phyloP scores from a whole-genome alignment of 768 basidiomycete species.

The Rhizopogon rudus region DNA sequence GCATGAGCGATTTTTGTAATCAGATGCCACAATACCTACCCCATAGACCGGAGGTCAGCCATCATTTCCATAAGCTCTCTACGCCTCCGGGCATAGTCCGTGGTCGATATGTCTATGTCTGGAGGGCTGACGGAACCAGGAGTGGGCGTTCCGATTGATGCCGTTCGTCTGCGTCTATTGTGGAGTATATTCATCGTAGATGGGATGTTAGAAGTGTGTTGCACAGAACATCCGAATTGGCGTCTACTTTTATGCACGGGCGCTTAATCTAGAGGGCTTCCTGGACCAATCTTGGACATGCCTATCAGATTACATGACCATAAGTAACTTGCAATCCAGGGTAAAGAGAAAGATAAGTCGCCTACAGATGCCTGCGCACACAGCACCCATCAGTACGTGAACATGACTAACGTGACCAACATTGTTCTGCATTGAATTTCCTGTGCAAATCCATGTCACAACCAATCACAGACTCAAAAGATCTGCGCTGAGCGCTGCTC shows the following conservation, averaged over 20 bases:
- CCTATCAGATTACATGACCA: too few species aligned
- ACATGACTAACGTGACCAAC: too few species aligned
- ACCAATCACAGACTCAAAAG: background rate
- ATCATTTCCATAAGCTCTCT: conserved; percentile 35
- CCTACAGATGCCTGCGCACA: too few species aligned
- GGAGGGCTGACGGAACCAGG: background rate
- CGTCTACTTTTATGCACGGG: background rate
- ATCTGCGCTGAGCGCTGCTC: background rate
- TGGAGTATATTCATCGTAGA: background rate
- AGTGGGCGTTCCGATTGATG: background rate
- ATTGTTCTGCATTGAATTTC: background rate
- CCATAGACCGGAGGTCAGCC: conserved; percentile 34
- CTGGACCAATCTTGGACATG: background rate
- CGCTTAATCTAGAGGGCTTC: background rate
- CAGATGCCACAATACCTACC: conserved; percentile 20
- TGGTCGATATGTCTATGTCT: conserved; percentile 21
- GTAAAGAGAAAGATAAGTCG: too few species aligned
- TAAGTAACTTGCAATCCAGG: too few species aligned
- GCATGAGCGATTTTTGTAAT: background rate
- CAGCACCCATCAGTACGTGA: too few species aligned
- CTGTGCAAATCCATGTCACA: background rate
- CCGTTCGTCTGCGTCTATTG: background rate
- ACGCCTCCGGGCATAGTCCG: conserved; percentile 36
- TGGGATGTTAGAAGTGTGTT: background rate
- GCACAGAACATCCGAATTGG: background rate